Conservation (phyloP, 2,329 filamentous ascomycete genomes). For the Penicillium sp. region DNA sequence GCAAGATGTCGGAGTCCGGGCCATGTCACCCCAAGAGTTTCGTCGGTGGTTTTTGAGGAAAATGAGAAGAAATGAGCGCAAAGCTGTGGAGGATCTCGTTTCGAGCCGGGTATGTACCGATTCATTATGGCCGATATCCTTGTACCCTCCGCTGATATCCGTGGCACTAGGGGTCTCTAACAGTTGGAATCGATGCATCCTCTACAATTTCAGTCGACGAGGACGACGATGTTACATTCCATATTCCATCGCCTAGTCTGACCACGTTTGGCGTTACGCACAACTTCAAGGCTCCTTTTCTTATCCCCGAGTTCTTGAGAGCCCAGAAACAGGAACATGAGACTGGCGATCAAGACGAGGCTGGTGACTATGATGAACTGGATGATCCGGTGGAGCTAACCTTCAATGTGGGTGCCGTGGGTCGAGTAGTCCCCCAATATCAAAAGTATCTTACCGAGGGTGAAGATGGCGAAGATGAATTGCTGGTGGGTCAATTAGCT, state of each 20-base stretch:
- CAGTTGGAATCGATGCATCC: slow-evolving; percentile 33
- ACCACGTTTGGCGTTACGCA: slow-evolving; percentile 30
- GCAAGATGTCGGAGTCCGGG: slow-evolving; percentile 34
- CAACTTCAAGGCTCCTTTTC: slow-evolving; percentile 33
- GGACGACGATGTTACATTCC: slow-evolving; percentile 26
- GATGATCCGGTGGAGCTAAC: slow-evolving; percentile 23
- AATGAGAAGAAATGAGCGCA: slow-evolving; percentile 39
- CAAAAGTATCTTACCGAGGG: slow-evolving; percentile 22
- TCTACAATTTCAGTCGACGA: slow-evolving; percentile 30
- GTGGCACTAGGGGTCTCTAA: slow-evolving; percentile 26
- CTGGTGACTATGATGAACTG: slow-evolving; percentile 5
- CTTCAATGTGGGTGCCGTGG: slow-evolving; percentile 31
- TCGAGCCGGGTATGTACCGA: slow-evolving; percentile 30
- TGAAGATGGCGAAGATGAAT: slow-evolving; percentile 20
- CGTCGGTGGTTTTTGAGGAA: slow-evolving; percentile 37
- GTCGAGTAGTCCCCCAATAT: slow-evolving; percentile 23
- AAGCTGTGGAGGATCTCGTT: slow-evolving; percentile 35
- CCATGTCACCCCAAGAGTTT: slow-evolving; percentile 38
- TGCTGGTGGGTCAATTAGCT: slow-evolving; percentile 22
- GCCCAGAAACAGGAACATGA: slow-evolving; percentile 17
- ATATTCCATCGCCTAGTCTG: slow-evolving; percentile 24
- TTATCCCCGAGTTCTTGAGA: slow-evolving; percentile 21
- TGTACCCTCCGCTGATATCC: slow-evolving; percentile 1
- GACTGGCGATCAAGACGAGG: slow-evolving; percentile 14
- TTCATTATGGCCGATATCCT: background rate